Evolutionary conservation across 139 green algal genomes (phyloP), one percentile per base, ranked within the genome.

Genomic region (Volvox reticuliferus): DNA sequence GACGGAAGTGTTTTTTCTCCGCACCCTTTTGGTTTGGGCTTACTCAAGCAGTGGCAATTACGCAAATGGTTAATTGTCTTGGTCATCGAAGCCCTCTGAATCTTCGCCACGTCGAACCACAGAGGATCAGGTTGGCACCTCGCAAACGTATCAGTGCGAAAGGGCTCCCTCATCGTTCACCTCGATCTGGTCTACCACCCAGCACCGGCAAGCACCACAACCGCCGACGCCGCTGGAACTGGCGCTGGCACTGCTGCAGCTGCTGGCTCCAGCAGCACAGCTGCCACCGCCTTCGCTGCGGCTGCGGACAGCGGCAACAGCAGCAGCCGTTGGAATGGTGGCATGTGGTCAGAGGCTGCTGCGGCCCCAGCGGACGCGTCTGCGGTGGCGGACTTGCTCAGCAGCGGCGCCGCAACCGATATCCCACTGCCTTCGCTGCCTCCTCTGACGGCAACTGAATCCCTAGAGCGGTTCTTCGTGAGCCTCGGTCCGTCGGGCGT

Each of bases 81-180:
- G 5, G 44, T 55, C 9, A 14, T 5, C 5, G 44, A 55, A 55
- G 65, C 65, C 24, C 65, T 26, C 65, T 28, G 21, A 12, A 73
- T 73, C 12, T 73, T 12, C 65, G 6, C 65, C 12, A 55, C 44
- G 44, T 55, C 24, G 21, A 0, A 35, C 22, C 26, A 17, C 83
- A 88, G 83, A 2, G 83, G 63, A 6, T 36, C 83, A 22, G 83
- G 83, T 68, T 88, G 83, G 83, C 36, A 80, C 22, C 33, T 88
- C 16, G 36, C 67, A 3, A 80, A 33, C 36, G 67, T 30, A 3
- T 88, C 36, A 13, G 67, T 44, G 14, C 83, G 83, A 21, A 62
- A 62, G 14, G 83, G 83, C 83, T 37, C 19, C 83, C 83, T 88
- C 35, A 88, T 88, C 67, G 83, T 88, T 0, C 83, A 88, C 83